Percentiles rank a stretch among this genome's conserved stretches.
phyloP scores from a whole-genome alignment of 2,329 filamentous ascomycete species.

The Trichoderma hamatum region DNA sequence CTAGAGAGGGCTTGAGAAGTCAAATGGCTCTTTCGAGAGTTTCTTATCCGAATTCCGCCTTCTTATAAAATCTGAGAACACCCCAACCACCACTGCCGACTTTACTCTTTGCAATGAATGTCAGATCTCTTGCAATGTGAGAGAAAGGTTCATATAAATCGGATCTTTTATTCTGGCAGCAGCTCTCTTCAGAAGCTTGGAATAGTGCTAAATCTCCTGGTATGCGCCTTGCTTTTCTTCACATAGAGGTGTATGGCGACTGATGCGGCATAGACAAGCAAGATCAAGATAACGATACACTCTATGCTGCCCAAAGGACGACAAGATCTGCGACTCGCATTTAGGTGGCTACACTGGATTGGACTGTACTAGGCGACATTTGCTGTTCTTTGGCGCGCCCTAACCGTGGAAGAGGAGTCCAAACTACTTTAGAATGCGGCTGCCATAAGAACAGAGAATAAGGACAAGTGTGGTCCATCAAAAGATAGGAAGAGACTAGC shows the following conservation, averaged over 20 bases:
- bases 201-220: conserved; percentile 15
- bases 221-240: not conserved
- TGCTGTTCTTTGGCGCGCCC: conserved; percentile 31
- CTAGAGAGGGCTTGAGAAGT: conserved; percentile 35
- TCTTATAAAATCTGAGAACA: conserved; percentile 25
- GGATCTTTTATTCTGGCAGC: conserved; percentile 29
- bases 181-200: conserved; percentile 29
- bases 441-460: conserved; percentile 31
- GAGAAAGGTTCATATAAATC: conserved; percentile 36
- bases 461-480: conserved; percentile 23
- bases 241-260: not conserved
- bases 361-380: conserved; percentile 35
- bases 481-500: too few relatives aligned
- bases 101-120: conserved; percentile 32
- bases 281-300: conserved; percentile 29
- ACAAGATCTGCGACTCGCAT: conserved; percentile 29
- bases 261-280: conserved; percentile 28
- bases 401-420: conserved; percentile 28
- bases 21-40: conserved; percentile 17
- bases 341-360: conserved; percentile 36
- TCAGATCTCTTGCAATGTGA: conserved; percentile 36
- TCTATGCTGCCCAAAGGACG: conserved; percentile 32
- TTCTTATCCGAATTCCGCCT: conserved; percentile 31
- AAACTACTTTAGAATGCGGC: conserved; percentile 29
- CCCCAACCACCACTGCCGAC: not conserved